Base-by-base conservation (phyloP, 129 eudicot genomes). In the Tagetes erecta region DNA sequence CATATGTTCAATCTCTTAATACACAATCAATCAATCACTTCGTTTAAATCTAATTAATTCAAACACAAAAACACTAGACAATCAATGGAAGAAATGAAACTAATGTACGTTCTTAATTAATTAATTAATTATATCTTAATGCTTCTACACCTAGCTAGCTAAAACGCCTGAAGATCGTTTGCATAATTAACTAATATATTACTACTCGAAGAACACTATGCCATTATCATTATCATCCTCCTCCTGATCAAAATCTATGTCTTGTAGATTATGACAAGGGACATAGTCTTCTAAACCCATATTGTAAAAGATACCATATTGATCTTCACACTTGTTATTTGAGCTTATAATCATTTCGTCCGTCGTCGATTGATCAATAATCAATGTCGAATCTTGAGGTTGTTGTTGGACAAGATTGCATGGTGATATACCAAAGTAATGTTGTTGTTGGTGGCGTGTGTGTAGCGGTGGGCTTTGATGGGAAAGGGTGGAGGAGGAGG, bases 301-400 rank as follows among this genome's bases (percentile, higher is more conserved):
- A 59, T 87, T 89, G 41, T 80, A 85, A 27, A 87, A 70, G 80
- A 85, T 85, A 60, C 85, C 96, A n/a, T 77, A 87, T 0, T 72
- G 78, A 68, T 91, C 96, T 36, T 71, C 83, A 6, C 78, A 77
- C 72, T 80, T 85, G 8, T 66, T 67, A 52, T 71, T 80, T 2
- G 87, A 37, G 36, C 53, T 82, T 12, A 82, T 55, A 8, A 80
- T 63, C 42, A 73, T 44, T 64, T 75, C 77, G 5, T 47, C 49
- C n/a, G n/a, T n/a, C 5, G 30, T 45, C 11, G 62, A 34, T 51
- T 75, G n/a, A n/a, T n/a, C n/a, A n/a, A n/a, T 76, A 41, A 30
- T 59, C 57, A 76, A 5, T 49, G 35, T 65, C 30, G 73, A 59
- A 13, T 71, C 84, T 65, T 74, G 86, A 47, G 80, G n/a, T n/a